Base-by-base conservation (phyloP, 2,329 filamentous ascomycete genomes). In the Tolypocladium cylindrosporum region DNA sequence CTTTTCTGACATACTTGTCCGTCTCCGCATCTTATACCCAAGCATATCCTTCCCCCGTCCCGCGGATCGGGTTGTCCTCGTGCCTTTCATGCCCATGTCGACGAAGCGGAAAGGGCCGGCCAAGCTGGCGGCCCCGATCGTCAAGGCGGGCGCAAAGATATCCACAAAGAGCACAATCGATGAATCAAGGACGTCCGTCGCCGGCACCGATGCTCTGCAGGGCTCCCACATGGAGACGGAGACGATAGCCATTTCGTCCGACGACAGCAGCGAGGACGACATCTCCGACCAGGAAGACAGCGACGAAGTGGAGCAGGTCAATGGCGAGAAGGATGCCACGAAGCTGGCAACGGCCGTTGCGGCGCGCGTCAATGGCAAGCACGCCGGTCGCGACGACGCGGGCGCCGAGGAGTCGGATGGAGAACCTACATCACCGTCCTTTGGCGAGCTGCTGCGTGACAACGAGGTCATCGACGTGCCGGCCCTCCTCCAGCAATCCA, bases 391-490 rank as follows among this genome's bases (percentile, higher is more conserved):
- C n/a, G 64, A 65, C 11, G 64, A 68, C 5, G 68, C 68, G 27
- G 69, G 69, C 45, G 67, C 60, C 39, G 67, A 67, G 16, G 70
- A 69, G 39, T 77, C 76, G 40, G 79, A 81, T 59, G 75, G 74
- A 51, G 78, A 83, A 57, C 74, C 73, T 7, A 73, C 76, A 21
- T 77, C 75, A 37, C 89, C 90, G 3, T 90, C 91, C 0, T 96
- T 97, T 70, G 93, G 91, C 65, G 93, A 97, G 69, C 83, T 95
- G 52, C 79, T 96, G 48, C 87, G 86, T 64, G 84, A 86, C 58
- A 81, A 85, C 59, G 86, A 89, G 62, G 82, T 87, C 55, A 87
- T 96, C 66, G 89, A 96, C 64, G 90, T 96, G 8, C 75, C 85
- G 50, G 79, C 84, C 53, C 76, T 86, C 67, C 77, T 83, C 66